phyloP scores from a whole-genome alignment of 495 filamentous ascomycete species.

The Penicillium silybi region DNA sequence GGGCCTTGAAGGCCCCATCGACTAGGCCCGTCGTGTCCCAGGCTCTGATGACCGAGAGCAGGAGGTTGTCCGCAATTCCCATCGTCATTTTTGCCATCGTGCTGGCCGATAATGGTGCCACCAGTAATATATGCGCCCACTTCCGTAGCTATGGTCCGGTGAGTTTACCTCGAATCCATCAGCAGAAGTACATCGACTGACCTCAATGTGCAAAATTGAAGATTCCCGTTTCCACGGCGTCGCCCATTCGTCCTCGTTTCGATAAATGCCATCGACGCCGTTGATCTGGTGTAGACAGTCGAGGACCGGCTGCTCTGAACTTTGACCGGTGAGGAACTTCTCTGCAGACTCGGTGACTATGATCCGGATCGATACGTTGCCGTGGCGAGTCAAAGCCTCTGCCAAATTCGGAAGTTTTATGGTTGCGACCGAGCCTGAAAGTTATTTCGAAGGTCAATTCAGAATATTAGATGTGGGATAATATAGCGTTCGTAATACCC shows the following conservation, averaged over 20 bases:
- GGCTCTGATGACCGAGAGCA: constrained; percentile 72
- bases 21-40: constrained; percentile 75
- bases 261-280: constrained; percentile 69
- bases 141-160: constrained; percentile 40
- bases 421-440: constrained; percentile 68
- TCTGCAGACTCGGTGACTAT: constrained; percentile 68
- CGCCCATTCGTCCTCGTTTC: constrained; percentile 77
- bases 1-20: constrained; percentile 34
- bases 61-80: constrained; percentile 64
- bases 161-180: background rate
- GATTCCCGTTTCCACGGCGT: constrained; percentile 60
- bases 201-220: constrained; percentile 77
- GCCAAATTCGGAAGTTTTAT: constrained; percentile 83
- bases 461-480: background rate
- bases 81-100: constrained; percentile 70
- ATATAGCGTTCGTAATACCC: background rate
- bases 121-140: constrained; percentile 78
- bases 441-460: background rate
- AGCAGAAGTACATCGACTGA: background rate
- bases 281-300: constrained; percentile 44
- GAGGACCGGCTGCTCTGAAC: constrained; percentile 62
- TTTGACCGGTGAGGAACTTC: constrained; percentile 67
- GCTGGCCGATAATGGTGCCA: constrained; percentile 78
- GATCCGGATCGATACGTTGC: constrained; percentile 69
- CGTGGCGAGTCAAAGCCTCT: constrained; percentile 46